These are phyloP conservation scores for Suillus luteus DNA, from an alignment of 768 basidiomycete genomes.

Conservation along the genomic window DNA sequence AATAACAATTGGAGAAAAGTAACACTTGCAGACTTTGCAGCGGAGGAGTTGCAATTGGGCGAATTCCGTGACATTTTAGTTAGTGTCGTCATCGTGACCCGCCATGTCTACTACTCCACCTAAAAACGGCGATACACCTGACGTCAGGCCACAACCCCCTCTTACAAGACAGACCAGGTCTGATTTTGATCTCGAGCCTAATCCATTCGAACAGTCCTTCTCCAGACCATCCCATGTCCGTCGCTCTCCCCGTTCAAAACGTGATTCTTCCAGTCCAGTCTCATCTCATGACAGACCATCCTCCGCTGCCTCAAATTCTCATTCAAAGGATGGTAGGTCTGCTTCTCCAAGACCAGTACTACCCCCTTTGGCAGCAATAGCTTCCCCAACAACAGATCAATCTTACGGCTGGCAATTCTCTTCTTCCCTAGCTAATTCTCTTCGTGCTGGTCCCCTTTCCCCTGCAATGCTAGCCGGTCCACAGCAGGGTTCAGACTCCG, in stretches of 20 bases:
- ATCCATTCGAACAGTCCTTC: conserved; percentile 96
- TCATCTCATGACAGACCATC: conserved; percentile 36
- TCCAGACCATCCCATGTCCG: conserved; percentile 59
- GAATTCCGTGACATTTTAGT: too few relatives aligned
- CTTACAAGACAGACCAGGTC: conserved; percentile 51
- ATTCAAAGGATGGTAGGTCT: conserved; percentile 33
- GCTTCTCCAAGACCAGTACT: conserved; percentile 69
- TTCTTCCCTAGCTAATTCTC: conserved; percentile 66
- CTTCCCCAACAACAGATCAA: conserved; percentile 50
- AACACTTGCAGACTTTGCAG: background rate
- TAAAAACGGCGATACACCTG: conserved; percentile 42
- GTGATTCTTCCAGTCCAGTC: conserved; percentile 33
- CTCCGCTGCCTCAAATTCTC: conserved; percentile 35
- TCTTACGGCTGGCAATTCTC: conserved; percentile 64
- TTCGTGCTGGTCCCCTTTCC: conserved; percentile 90
- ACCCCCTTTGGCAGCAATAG: conserved; percentile 79
- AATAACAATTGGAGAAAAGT: too few relatives aligned
- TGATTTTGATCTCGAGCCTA: conserved; percentile 80
- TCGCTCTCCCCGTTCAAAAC: conserved; percentile 38
- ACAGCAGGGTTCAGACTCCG: conserved; percentile 47
- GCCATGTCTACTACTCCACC: conserved; percentile 29
- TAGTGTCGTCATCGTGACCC: too few relatives aligned
- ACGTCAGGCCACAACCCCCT: conserved; percentile 24
- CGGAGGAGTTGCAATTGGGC: too few relatives aligned
- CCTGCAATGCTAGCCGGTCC: conserved; percentile 97